Base-by-base conservation (phyloP, 2,329 filamentous ascomycete genomes). In the Diaporthe nobilis region DNA sequence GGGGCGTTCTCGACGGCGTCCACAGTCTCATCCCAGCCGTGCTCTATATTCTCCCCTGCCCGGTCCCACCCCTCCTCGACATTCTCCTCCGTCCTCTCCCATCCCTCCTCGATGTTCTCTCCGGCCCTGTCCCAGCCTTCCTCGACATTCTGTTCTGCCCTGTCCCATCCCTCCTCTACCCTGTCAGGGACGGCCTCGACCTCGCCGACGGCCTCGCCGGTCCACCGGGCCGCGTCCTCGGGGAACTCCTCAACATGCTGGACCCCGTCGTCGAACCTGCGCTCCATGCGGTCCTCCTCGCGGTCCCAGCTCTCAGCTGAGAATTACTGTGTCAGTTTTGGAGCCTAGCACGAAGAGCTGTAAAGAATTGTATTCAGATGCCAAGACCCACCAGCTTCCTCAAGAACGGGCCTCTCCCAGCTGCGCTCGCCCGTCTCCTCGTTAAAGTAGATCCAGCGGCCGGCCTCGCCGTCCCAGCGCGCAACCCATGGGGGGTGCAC, bases 1-100 rank as follows among this genome's bases (percentile, higher is more conserved):
- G 75, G 75, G 20, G 72, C 75, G 7, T 74, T 17, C 65, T 76
- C 75, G 12, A 74, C 75, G 5, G 71, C 71, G 3, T 76, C 72
- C 3, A 74, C 75, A 2, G 74, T 73, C 10, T 75, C 37, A 20
- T 75, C 71, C 74, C 74, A 75, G 79, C 65, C 80, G 75, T 73
- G 22, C 76, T 77, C 76, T 2, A 73, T 65, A 63, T 84, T 79
- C 65, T 82, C 82, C 58, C 81, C 71, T 15, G 34, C 53, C 1
- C 71, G 74, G 10, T 76, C 74, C 22, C 72, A 58, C 13, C 39
- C 74, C 13, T 73, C 34, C 61, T 70, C 74, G 7, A 75, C 61
- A 12, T 39, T 63, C 8, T 73, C 72, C 39, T 61, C 72, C 8
- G 72, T 34, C 4, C 71, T 65, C 28, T 76, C 73, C 74, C 31